phyloP scores from a whole-genome alignment of 179 eudicot species.

The Pouteria campechiana region DNA sequence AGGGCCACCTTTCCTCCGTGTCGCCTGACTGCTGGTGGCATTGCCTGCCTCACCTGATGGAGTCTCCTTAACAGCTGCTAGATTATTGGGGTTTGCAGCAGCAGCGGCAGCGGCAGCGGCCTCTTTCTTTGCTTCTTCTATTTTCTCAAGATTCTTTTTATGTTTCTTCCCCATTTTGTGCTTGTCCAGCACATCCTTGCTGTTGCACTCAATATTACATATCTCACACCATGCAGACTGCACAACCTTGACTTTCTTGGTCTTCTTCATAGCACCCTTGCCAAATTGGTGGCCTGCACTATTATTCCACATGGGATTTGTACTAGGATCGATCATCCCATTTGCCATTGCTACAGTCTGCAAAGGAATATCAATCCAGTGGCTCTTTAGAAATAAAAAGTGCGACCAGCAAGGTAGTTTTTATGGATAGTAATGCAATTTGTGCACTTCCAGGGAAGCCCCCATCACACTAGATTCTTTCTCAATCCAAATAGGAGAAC shows the following conservation, averaged over 20 bases:
- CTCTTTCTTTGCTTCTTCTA: neutral
- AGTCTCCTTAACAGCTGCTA: neutral
- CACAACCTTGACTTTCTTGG: slow-evolving; percentile 7
- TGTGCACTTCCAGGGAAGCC: too few relatives aligned
- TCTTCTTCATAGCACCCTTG: too few relatives aligned
- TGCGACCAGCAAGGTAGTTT: too few relatives aligned
- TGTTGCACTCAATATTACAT: slow-evolving; percentile 23
- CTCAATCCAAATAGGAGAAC: too few relatives aligned
- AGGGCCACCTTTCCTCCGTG: slow-evolving; percentile 6
- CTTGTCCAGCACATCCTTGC: slow-evolving; percentile 4
- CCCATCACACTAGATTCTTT: too few relatives aligned
- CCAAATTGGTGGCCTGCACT: too few relatives aligned
- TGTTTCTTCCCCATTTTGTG: slow-evolving; percentile 23
- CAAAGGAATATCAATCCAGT: too few relatives aligned
- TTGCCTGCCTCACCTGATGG: neutral
- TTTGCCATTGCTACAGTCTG: too few relatives aligned
- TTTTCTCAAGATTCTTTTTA: slow-evolving; percentile 17
- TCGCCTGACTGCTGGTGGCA: neutral
- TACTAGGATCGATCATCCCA: too few relatives aligned
- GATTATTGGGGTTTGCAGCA: neutral
- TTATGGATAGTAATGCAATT: too few relatives aligned
- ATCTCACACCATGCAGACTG: slow-evolving; percentile 16
- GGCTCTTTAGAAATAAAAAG: too few relatives aligned
- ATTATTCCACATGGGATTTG: too few relatives aligned
- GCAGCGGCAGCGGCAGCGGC: neutral